phyloP scores from a whole-genome alignment of 257 asterid species.

The Jaltomata sinuosa region DNA sequence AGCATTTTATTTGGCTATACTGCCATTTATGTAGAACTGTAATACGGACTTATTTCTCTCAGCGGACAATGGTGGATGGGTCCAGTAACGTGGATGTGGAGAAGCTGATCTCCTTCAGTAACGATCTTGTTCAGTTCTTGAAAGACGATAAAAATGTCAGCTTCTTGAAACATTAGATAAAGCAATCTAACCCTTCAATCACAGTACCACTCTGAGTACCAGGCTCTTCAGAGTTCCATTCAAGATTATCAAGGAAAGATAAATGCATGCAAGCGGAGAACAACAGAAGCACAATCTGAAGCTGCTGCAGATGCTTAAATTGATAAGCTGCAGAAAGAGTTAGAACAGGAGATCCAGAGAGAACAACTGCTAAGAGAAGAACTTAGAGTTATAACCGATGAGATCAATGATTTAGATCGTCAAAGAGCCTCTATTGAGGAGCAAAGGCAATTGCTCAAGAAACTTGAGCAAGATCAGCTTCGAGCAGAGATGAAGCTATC shows the following conservation, averaged over 20 bases:
- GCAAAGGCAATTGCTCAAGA: slow-evolving; percentile 35
- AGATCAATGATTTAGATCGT: slow-evolving; percentile 40
- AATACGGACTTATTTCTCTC: neutral
- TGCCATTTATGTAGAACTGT: neutral
- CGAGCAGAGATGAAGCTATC: slow-evolving; percentile 72
- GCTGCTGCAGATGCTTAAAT: slow-evolving; percentile 40
- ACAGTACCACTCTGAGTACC: slow-evolving; percentile 35
- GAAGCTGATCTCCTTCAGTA: slow-evolving; percentile 29
- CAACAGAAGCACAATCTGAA: slow-evolving; percentile 39
- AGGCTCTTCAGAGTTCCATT: slow-evolving; percentile 22
- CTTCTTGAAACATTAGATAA: slow-evolving; percentile 32
- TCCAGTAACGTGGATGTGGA: slow-evolving; percentile 31
- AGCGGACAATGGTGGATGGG: slow-evolving; percentile 18
- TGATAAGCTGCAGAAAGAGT: slow-evolving; percentile 43
- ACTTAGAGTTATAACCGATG: slow-evolving; percentile 49
- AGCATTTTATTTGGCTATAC: neutral
- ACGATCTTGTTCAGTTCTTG: slow-evolving; percentile 39
- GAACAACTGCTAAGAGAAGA: slow-evolving; percentile 52
- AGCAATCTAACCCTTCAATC: slow-evolving; percentile 41
- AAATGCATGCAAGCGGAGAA: slow-evolving; percentile 45
- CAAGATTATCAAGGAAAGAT: slow-evolving; percentile 51
- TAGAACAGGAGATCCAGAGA: slow-evolving; percentile 40
- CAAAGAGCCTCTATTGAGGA: slow-evolving; percentile 44
- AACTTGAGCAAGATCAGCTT: slow-evolving; percentile 40
- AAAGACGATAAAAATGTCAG: slow-evolving; percentile 33